Conservation (phyloP, 2,329 filamentous ascomycete genomes). For the Exophiala sp. region DNA sequence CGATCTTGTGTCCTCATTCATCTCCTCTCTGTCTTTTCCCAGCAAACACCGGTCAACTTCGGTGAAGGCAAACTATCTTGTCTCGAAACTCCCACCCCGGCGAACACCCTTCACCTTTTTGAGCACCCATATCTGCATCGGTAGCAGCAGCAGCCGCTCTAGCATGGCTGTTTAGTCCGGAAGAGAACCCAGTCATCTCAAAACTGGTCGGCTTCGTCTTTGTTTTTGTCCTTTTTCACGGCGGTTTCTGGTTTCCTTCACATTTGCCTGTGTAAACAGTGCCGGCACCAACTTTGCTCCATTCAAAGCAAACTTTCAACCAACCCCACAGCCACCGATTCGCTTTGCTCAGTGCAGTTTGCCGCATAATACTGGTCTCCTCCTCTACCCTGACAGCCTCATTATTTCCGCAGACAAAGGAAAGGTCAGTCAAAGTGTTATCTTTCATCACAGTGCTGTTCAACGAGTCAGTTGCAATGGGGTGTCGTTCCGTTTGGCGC, state of each 20-base stretch:
- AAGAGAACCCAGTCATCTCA: conserved; percentile 6
- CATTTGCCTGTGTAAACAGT: neutral
- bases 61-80: neutral
- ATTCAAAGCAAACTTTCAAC: neutral
- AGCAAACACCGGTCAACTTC: neutral
- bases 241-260: conserved; percentile 7
- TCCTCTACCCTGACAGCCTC: neutral
- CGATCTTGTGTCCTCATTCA: neutral
- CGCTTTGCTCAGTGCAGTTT: neutral
- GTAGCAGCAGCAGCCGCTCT: neutral
- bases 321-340: neutral
- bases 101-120: neutral
- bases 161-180: conserved; percentile 14
- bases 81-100: neutral
- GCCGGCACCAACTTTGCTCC: neutral
- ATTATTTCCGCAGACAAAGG: neutral
- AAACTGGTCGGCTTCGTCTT: conserved; percentile 26
- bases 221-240: conserved; percentile 19
- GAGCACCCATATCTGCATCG: neutral
- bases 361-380: neutral
- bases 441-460: neutral
- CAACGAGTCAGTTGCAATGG: neutral
- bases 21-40: neutral
- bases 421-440: conserved; percentile 11
- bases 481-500: neutral